Base-by-base conservation (phyloP, 768 basidiomycete genomes). In the Podaxis sp. region DNA sequence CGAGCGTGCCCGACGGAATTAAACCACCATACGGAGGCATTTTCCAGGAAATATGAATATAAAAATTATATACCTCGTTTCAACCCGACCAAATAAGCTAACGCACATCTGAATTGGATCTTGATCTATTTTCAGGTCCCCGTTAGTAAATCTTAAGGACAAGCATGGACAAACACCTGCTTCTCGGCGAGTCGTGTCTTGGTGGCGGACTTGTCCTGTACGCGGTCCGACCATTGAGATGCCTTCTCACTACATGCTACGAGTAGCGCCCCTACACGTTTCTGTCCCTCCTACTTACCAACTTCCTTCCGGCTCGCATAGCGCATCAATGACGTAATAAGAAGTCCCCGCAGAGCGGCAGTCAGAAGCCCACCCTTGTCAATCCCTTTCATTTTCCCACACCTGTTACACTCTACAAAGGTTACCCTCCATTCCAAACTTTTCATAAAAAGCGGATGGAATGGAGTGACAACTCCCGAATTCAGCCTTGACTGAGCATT, bases 51-150 rank as follows among this genome's bases (percentile, higher is more conserved):
- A 58, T 58, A 64, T 58, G 59, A 65, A 68, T 64, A 71, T 64
- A 71, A 71, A 73, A 73, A 70, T 70, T 68, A 71, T 69, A 70
- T 69, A 69, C 71, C 73, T 72, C 70, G 76, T 79, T 79, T 78
- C 76, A 78, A 67, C 72, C 68, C 67, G 68, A 76, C 73, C 75
- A 77, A 75, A 74, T 70, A 69, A 67, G 72, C 69, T 73, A 68
- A 68, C 57, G 63, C 66, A 60, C 60, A 66, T 64, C 65, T 65
- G 64, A 65, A 61, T 67, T 61, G 44, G 60, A 70, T 64, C 70
- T 67, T 59, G 67, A 66, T 63, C 55, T 53, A 57, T 60, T 66
- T 64, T 69, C 68, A 78, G 74, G 75, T 77, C 76, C 73, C 77
- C 78, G 76, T 70, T 67, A 59, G 30, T 33, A 2, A 33, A 49